phyloP scores from a whole-genome alignment of 192 early-diverging fungal species.

The Coemansia sp. region DNA sequence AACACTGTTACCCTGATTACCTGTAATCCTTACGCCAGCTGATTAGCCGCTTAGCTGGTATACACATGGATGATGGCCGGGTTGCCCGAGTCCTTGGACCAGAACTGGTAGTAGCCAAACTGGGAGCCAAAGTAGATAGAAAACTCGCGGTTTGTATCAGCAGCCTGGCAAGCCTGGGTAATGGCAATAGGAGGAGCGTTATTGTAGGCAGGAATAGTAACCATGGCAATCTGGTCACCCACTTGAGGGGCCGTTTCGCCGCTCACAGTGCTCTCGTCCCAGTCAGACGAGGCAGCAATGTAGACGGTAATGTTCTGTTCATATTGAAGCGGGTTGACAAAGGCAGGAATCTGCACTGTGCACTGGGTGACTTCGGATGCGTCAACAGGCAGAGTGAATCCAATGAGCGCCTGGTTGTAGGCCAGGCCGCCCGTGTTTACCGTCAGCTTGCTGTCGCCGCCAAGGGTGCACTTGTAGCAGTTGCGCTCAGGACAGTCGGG shows the following conservation, averaged over 20 bases:
- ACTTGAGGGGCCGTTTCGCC: slow-evolving; percentile 34
- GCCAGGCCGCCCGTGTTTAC: slow-evolving; percentile 43
- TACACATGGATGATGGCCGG: slow-evolving; percentile 28
- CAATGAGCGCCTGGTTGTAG: slow-evolving; percentile 30
- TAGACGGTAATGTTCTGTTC: slow-evolving; percentile 16
- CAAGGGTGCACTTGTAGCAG: slow-evolving; percentile 53
- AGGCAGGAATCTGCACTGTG: slow-evolving; percentile 44
- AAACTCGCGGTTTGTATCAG: slow-evolving; percentile 22
- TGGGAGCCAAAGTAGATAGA: slow-evolving; percentile 27
- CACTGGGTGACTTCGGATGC: slow-evolving; percentile 28
- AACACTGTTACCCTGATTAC: no score
- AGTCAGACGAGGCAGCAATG: slow-evolving; percentile 20
- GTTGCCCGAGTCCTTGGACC: slow-evolving; percentile 53
- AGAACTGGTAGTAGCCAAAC: slow-evolving; percentile 30
- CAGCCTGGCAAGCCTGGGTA: slow-evolving; percentile 36
- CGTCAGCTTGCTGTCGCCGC: slow-evolving; percentile 24
- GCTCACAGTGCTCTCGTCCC: slow-evolving; percentile 38
- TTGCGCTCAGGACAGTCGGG: slow-evolving; percentile 43
- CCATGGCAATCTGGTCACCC: slow-evolving; percentile 20
- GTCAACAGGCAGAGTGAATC: slow-evolving; percentile 32
- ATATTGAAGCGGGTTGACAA: slow-evolving; percentile 14
- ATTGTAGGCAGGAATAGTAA: slow-evolving; percentile 27
- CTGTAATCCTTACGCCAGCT: no score
- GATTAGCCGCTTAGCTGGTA: background rate
- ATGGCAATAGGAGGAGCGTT: slow-evolving; percentile 32